These are phyloP conservation scores for Polytolypa hystricis DNA, from an alignment of 2,329 filamentous ascomycete species.

Conservation along the genomic window DNA sequence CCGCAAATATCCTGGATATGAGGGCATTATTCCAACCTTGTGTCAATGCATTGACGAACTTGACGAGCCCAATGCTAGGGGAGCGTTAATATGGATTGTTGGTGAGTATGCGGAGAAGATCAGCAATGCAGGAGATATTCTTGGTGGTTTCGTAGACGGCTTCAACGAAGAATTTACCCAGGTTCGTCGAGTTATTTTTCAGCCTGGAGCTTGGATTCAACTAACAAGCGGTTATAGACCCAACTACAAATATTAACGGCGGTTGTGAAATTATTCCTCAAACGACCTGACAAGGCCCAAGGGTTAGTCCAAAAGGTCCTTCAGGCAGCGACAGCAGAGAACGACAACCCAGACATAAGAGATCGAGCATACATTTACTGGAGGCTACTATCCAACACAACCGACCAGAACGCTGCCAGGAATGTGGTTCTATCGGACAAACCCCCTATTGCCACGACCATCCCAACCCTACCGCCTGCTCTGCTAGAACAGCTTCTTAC, in stretches of 20 bases:
- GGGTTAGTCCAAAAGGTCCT: slow-evolving; percentile 87
- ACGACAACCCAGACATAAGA: slow-evolving; percentile 94
- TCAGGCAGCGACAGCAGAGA: slow-evolving; percentile 83
- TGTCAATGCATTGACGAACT: slow-evolving; percentile 96
- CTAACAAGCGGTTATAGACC: slow-evolving; percentile 48
- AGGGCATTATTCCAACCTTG: slow-evolving; percentile 91
- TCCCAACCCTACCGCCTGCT: slow-evolving; percentile 71
- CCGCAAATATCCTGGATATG: slow-evolving; percentile 92
- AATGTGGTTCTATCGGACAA: slow-evolving; percentile 88
- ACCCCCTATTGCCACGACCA: slow-evolving; percentile 86
- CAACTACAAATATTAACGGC: slow-evolving; percentile 95
- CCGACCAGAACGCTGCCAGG: slow-evolving; percentile 83
- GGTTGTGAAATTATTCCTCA: slow-evolving; percentile 93
- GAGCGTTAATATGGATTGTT: slow-evolving; percentile 94
- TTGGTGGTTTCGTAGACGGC: slow-evolving; percentile 80
- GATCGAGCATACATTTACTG: slow-evolving; percentile 98
- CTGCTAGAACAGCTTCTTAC: slow-evolving; percentile 81
- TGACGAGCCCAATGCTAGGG: slow-evolving; percentile 84
- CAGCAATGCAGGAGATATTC: slow-evolving; percentile 91
- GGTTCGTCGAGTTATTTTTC: slow-evolving; percentile 39
- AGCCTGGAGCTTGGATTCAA: not conserved
- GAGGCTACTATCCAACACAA: slow-evolving; percentile 71
- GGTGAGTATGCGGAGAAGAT: slow-evolving; percentile 99
- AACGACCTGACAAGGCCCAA: slow-evolving; percentile 88
- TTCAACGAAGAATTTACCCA: slow-evolving; percentile 97